Evolutionary conservation across 352 stramenopile species (phyloP).

Genomic region (Phytophthora agathidicida): DNA sequence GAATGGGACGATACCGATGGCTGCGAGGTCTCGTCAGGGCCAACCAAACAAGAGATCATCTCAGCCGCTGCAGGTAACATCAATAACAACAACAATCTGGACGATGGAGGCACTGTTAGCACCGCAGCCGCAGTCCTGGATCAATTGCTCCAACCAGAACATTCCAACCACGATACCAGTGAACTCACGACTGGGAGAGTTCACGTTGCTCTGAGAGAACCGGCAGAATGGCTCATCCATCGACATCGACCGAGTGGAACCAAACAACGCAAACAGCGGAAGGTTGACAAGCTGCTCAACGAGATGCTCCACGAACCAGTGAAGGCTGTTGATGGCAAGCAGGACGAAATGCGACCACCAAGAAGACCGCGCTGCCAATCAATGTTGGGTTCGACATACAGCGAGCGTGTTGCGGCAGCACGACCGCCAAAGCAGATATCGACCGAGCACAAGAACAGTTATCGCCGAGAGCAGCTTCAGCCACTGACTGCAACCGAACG

Average conservation of each 20-base stretch:
- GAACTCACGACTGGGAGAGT: constrained; percentile 9
- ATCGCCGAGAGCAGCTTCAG: constrained; percentile 14
- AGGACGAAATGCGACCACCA: constrained; percentile 19
- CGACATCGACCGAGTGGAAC: constrained; percentile 49
- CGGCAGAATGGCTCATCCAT: constrained; percentile 70
- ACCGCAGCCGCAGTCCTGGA: constrained; percentile 9
- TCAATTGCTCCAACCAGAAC: constrained; percentile 21
- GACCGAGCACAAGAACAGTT: constrained; percentile 6
- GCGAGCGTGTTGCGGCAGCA: constrained; percentile 39
- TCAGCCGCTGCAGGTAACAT: neutral
- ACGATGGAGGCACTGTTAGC: constrained; percentile 8
- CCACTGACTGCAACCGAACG: constrained; percentile 40
- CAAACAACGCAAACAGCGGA: constrained; percentile 43
- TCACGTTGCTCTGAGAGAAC: constrained; percentile 31
- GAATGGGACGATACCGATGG: constrained; percentile 3
- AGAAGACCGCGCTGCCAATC: constrained; percentile 40
- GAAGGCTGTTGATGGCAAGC: constrained; percentile 1
- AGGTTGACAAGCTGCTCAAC: constrained; percentile 54
- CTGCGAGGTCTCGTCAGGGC: neutral
- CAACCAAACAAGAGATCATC: constrained; percentile 11
- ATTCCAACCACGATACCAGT: neutral
- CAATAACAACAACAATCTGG: constrained; percentile 13
- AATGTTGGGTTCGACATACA: constrained; percentile 43
- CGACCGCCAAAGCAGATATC: constrained; percentile 15
- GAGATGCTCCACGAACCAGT: constrained; percentile 23